Evolutionary conservation across 2,329 filamentous ascomycete species (phyloP).

Genomic region (Colletotrichum sp.): DNA sequence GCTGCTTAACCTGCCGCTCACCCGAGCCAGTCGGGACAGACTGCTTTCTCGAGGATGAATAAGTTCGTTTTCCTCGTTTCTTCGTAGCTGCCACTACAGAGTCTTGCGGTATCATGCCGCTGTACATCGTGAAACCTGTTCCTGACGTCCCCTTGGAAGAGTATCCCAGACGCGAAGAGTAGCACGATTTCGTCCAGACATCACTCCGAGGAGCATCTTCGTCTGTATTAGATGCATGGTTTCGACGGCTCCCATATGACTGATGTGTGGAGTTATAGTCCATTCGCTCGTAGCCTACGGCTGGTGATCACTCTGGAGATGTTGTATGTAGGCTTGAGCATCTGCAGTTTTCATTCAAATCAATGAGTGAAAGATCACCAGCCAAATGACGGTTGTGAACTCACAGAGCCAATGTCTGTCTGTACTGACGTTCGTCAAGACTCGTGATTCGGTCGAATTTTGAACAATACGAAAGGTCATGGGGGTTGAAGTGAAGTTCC

Average conservation of each 20-base stretch:
- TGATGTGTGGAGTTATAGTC: background rate
- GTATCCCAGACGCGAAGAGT: background rate
- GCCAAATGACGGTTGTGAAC: no score
- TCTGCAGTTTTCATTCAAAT: no score
- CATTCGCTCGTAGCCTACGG: background rate
- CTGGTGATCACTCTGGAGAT: background rate
- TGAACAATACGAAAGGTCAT: no score
- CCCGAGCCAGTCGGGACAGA: background rate
- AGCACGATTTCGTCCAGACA: background rate
- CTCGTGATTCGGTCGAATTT: no score
- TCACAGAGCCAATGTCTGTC: no score
- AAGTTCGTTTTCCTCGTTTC: background rate
- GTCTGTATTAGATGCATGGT: background rate
- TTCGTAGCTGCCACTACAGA: background rate
- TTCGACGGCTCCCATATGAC: accelerated
- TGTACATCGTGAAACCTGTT: background rate
- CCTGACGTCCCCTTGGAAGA: background rate
- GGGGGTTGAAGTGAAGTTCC: no score
- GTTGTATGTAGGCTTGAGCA: background rate
- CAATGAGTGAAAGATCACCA: no score
- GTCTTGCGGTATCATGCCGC: background rate
- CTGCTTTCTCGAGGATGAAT: background rate
- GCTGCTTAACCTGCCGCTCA: background rate
- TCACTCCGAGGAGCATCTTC: background rate
- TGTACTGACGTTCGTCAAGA: no score